phyloP scores from a whole-genome alignment of 2,329 filamentous ascomycete species.

The Elsinoe fawcettii region DNA sequence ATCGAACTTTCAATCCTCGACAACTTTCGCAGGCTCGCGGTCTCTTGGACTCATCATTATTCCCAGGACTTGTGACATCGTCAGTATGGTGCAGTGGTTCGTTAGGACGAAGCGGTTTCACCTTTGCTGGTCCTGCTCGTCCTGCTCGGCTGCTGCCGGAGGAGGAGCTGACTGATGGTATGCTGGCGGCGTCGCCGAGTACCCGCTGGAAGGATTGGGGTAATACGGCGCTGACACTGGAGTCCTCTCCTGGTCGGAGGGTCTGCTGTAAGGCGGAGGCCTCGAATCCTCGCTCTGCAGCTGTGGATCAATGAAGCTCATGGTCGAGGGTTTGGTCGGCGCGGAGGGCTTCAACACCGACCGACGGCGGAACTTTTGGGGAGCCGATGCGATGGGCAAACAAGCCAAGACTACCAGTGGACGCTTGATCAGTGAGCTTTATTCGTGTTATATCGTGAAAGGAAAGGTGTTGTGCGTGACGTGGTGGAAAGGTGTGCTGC shows the following conservation, averaged over 20 bases:
- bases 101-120: neutral
- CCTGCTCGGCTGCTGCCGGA: neutral
- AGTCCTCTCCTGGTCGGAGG: neutral
- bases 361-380: neutral
- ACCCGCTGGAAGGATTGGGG: neutral
- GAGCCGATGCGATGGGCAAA: neutral
- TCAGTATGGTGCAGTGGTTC: neutral
- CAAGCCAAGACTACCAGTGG: neutral
- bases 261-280: conserved; percentile 4
- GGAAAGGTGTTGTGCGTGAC: neutral
- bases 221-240: conserved; percentile 7
- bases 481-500: neutral
- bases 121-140: neutral
- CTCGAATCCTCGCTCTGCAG: conserved; percentile 4
- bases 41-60: conserved; percentile 36
- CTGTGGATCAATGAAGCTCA: conserved; percentile 11
- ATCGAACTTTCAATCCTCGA: conserved; percentile 57
- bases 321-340: neutral
- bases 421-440: neutral
- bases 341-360: neutral
- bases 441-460: neutral
- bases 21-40: conserved; percentile 43
- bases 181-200: neutral
- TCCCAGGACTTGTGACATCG: conserved; percentile 21
- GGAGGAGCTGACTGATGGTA: neutral